Evolutionary conservation across 257 asterid species (phyloP), one percentile per base, ranked within the genome.

Genomic region (Perilla frutescens): DNA sequence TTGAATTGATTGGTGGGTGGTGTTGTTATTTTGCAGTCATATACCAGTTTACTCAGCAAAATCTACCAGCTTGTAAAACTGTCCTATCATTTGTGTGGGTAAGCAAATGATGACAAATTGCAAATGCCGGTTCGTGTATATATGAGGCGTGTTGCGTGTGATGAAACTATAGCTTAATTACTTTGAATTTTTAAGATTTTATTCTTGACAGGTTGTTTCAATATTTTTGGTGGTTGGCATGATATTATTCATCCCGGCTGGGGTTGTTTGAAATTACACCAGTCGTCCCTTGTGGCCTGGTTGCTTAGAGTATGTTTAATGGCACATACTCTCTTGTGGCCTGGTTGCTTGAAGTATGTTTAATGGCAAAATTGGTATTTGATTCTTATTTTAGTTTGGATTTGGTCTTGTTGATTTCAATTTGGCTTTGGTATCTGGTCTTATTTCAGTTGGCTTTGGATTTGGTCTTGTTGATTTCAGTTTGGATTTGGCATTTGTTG

Each of bases 11-110:
- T 14, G 49, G 41, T 66, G 66, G 61, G 13, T 49, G 49, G 32
- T 62, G 4, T 69, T 50, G 49, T 69, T 68, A 26, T 62, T 79
- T 77, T 76, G 85, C 89, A 89, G 97, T 90, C 74, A 29, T 87
- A 15, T 58, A 85, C 74, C 87, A 84, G 80, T 91, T 91, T 70
- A 91, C 87, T 34, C 97, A 89, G 70, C 96, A 89, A 81, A 82
- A 75, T 65, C 90, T 91, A n/a, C 97, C 97, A 15, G 91, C 97
- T 60, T 89, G 97, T 83, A 89, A 87, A 78, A 96, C 96, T 37
- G 88, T 91, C 58, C 60, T 89, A 43, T 86, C 97, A 7, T 93
- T 96, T 36, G 71, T 82, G 34, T 85, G 86, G 91, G 97, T 90
- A 79, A 81, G 83, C 75, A 53, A 45, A 67, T 66, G 40, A 65